Base-by-base conservation (phyloP, 164 flowering plant genomes). In the Vitis vinifera region DNA sequence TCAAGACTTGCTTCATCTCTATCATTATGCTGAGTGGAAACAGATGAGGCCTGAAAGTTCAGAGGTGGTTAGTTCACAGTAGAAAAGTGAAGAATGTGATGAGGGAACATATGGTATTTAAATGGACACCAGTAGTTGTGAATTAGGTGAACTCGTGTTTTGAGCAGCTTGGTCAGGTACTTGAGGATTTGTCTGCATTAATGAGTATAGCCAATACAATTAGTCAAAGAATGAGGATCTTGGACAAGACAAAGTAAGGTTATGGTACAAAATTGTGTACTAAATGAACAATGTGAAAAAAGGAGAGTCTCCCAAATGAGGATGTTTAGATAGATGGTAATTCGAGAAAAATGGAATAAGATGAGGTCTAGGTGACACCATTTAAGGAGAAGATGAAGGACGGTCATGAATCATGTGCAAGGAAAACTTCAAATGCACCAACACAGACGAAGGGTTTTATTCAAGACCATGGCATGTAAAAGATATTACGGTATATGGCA, bases 1-100 rank as follows among this genome's bases (percentile, higher is more conserved):
- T 48, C 10, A 44, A 53, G 11, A 52, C 73, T 75, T 75, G 70
- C 79, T 68, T 12, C 64, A 51, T 47, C 2, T 71, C 79, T 76
- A 13, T 2, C 66, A 47, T 23, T 14, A 55, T 65, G 10, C 55
- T 56, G 63, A 31, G 61, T 3, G 9, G 68, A 27, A 19, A 44
- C 8, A 51, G 60, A 10, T 37, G 30, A 12, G 66, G 31, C 68
- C 74, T 75, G 78, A 53, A 71, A 52, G 65, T 74, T 17, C 19
- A 62, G 29, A 68, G 31, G 11, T 51, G 8, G 14, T 52, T 12
- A 15, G 14, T 51, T 65, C 23, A 17, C 15, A 64, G 10, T 31
- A 31, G 44, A 19, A 19, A 19, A 2, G 2, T 10, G 30, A 1
- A 64, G 9, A 14, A 66, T 4, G 30, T 13, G 8, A n/a, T 23